A percentile compares a stretch with the other conserved stretches of the same genome.
These are phyloP conservation scores for Plasmopara viticola DNA, from an alignment of 352 stramenopile species.

Conservation along the genomic window DNA sequence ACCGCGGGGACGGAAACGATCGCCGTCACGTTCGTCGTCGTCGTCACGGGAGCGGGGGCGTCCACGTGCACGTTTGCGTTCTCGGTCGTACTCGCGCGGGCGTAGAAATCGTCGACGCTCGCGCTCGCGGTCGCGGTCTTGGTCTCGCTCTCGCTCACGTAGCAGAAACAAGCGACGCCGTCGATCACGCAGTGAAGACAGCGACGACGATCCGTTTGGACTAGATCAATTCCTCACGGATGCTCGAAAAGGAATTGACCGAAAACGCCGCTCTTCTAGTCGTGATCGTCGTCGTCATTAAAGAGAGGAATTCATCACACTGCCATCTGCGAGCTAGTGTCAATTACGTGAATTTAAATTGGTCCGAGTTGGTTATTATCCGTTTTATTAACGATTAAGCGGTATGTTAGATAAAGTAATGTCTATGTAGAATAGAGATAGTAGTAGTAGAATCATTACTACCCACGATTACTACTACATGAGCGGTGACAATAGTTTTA, in stretches of 20 bases:
- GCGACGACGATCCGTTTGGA: conserved; percentile 74
- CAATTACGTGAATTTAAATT: too few species aligned
- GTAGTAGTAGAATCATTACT: too few species aligned
- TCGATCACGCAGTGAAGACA: conserved; percentile 37
- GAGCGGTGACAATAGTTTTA: too few species aligned
- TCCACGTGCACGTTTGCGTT: conserved; percentile 25
- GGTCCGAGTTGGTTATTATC: too few species aligned
- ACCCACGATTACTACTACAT: too few species aligned
- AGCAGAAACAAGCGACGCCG: conserved; percentile 34
- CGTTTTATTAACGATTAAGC: too few species aligned
- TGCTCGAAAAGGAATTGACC: conserved; percentile 39
- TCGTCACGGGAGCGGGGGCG: conserved; percentile 15
- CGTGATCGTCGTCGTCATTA: conserved; percentile 23
- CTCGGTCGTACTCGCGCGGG: conserved; percentile 21
- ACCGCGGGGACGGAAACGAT: background rate
- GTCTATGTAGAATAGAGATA: too few species aligned
- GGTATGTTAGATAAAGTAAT: too few species aligned
- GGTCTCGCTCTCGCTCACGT: conserved; percentile 31
- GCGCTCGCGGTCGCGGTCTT: conserved; percentile 19
- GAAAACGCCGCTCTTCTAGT: conserved; percentile 4
- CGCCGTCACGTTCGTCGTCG: conserved; percentile 20
- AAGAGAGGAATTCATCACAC: conserved; percentile 3
- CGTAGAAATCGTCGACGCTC: conserved; percentile 22
- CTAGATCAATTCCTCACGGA: conserved; percentile 81
- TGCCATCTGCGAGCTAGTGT: too few species aligned